phyloP scores from a whole-genome alignment of 1,284 basidiomycete genomes.

The Trametes versicolor region DNA sequence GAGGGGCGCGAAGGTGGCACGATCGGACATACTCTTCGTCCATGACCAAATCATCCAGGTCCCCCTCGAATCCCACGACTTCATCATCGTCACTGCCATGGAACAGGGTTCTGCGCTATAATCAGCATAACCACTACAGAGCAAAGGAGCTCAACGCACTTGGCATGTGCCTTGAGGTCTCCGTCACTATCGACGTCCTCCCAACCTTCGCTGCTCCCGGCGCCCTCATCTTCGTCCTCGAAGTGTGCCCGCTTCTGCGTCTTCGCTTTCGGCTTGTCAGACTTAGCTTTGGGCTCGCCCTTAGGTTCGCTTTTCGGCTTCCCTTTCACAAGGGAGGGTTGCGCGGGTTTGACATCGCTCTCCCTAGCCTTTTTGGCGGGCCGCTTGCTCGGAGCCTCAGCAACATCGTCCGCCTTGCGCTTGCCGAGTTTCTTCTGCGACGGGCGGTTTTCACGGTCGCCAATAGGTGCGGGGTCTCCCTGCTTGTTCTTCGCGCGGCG shows the following conservation, averaged over 20 bases:
- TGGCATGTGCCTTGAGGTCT: constrained; percentile 53
- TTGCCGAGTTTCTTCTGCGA: constrained; percentile 73
- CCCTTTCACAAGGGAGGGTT: constrained; percentile 31
- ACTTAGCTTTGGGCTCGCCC: constrained; percentile 48
- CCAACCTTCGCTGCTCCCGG: constrained; percentile 62
- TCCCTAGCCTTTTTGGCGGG: constrained; percentile 70
- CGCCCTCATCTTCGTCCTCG: constrained; percentile 43
- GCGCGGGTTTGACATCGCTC: constrained; percentile 30
- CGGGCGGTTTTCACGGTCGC: constrained; percentile 47
- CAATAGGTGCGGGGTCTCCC: constrained; percentile 73
- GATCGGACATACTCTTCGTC: constrained; percentile 53
- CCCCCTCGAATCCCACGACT: constrained; percentile 51
- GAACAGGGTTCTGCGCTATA: constrained; percentile 55
- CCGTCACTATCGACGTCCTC: constrained; percentile 66
- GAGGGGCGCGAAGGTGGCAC: constrained; percentile 21
- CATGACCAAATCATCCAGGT: constrained; percentile 59
- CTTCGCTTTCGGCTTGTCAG: constrained; percentile 38
- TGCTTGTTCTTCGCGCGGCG: constrained; percentile 94
- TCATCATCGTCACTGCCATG: constrained; percentile 61
- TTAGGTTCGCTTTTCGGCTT: constrained; percentile 44
- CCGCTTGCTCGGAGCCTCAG: constrained; percentile 48
- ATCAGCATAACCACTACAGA: not conserved
- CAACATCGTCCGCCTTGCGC: constrained; percentile 67
- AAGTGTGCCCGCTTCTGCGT: constrained; percentile 32
- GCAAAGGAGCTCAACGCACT: constrained; percentile 48